Conservation (phyloP, 73 alveolate genomes). For the Symbiodinium natans region DNA sequence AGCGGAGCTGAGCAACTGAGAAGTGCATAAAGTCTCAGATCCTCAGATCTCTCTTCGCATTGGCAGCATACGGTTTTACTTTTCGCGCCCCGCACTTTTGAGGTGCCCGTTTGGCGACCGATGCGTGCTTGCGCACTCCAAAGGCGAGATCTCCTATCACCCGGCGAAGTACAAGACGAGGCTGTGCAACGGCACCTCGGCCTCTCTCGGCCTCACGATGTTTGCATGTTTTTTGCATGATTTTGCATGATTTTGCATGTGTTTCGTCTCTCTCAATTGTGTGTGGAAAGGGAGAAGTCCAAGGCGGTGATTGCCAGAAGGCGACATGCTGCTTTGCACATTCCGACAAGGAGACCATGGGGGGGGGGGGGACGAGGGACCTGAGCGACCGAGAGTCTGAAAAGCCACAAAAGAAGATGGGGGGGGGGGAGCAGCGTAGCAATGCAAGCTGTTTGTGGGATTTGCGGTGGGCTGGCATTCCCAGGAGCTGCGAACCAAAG, state of each 20-base stretch:
- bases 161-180: slow-evolving; percentile 81
- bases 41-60: too few relatives aligned
- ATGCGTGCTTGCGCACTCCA: slow-evolving; percentile 59
- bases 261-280: neutral
- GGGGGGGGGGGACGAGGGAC: neutral
- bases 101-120: slow-evolving; percentile 88
- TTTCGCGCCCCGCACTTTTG: too few relatives aligned
- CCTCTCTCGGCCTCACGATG: neutral
- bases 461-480: too few relatives aligned
- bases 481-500: slow-evolving; percentile 81
- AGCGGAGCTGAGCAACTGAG: neutral
- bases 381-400: neutral
- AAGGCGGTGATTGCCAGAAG: slow-evolving; percentile 88
- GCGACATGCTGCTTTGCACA: slow-evolving; percentile 90
- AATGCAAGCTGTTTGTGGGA: too few relatives aligned
- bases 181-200: slow-evolving; percentile 19
- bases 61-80: too few relatives aligned
- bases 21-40: neutral
- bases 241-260: neutral
- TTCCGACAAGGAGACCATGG: slow-evolving; percentile 25
- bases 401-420: too few relatives aligned
- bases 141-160: slow-evolving; percentile 93
- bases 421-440: too few relatives aligned
- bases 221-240: neutral
- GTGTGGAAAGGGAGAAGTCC: too few relatives aligned